Conservation (phyloP, 495 filamentous ascomycete species). For the Daldinia grandis region DNA sequence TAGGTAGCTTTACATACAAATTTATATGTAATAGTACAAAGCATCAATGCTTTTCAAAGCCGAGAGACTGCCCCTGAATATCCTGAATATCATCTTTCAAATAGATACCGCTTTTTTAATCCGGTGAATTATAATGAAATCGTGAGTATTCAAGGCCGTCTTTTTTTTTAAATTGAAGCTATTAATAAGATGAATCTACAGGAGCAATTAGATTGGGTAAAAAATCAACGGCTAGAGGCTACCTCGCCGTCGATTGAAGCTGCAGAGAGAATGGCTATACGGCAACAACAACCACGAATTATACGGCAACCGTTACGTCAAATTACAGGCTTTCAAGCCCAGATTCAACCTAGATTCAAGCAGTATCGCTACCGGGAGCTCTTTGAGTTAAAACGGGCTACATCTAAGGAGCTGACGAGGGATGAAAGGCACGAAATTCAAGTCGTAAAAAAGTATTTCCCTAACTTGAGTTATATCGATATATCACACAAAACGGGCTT, state of each 20-base stretch:
- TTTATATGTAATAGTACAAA: too few relatives aligned
- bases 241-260: neutral
- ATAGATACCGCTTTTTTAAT: neutral
- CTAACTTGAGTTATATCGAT: neutral
- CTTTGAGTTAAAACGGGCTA: neutral
- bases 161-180: neutral
- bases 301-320: neutral
- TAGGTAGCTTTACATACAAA: too few relatives aligned
- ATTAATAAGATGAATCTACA: neutral
- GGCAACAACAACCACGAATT: neutral
- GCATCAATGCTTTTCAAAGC: too few relatives aligned
- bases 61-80: too few relatives aligned
- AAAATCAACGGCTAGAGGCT: neutral
- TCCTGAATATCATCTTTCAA: too few relatives aligned
- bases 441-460: neutral
- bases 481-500: neutral
- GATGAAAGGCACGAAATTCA: neutral
- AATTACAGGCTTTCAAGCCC: neutral
- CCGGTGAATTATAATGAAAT: neutral
- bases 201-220: neutral
- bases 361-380: neutral
- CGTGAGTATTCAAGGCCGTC: neutral
- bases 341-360: too few relatives aligned
- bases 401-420: neutral
- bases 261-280: neutral